Conservation (phyloP, 345 rosid genomes). For the Toxicodendron radicans region DNA sequence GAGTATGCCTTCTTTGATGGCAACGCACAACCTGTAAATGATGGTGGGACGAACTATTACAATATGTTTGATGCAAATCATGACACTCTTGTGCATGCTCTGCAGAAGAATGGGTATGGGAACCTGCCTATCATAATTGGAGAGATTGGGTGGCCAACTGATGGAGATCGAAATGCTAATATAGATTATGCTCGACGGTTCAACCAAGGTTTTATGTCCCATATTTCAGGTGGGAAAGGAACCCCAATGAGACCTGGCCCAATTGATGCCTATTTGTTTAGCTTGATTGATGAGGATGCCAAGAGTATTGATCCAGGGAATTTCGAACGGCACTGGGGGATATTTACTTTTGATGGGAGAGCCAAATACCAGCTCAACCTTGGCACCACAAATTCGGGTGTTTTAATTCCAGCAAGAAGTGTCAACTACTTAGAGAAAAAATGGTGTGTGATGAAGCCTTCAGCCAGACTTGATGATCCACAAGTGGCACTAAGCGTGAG, state of each 20-base stretch:
- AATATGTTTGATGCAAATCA: conserved; percentile 91
- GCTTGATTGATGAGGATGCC: conserved; percentile 81
- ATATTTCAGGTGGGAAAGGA: conserved; percentile 72
- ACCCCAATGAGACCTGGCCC: conserved; percentile 82
- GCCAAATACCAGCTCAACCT: conserved; percentile 75
- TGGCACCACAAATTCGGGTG: conserved; percentile 75
- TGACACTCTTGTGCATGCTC: conserved; percentile 79
- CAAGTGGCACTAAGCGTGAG: conserved; percentile 64
- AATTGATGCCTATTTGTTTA: conserved; percentile 73
- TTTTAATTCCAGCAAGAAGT: conserved; percentile 52
- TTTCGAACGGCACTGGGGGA: conserved; percentile 91
- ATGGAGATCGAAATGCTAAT: conserved; percentile 77
- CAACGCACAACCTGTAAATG: conserved; percentile 54
- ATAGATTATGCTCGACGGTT: conserved; percentile 69
- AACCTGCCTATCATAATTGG: conserved; percentile 78
- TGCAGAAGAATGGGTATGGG: conserved; percentile 79
- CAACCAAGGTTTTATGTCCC: conserved; percentile 83
- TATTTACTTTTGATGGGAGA: conserved; percentile 68
- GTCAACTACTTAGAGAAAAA: conserved; percentile 51
- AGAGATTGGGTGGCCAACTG: conserved; percentile 98
- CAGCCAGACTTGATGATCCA: conserved; percentile 65
- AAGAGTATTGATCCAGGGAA: conserved; percentile 87
- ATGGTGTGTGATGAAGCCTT: conserved; percentile 83
- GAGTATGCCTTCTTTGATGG: conserved; percentile 93
- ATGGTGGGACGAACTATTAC: conserved; percentile 62